Evolutionary conservation across 108 stramenopile genomes (phyloP).

Genomic region (Nitzschia sp.): DNA sequence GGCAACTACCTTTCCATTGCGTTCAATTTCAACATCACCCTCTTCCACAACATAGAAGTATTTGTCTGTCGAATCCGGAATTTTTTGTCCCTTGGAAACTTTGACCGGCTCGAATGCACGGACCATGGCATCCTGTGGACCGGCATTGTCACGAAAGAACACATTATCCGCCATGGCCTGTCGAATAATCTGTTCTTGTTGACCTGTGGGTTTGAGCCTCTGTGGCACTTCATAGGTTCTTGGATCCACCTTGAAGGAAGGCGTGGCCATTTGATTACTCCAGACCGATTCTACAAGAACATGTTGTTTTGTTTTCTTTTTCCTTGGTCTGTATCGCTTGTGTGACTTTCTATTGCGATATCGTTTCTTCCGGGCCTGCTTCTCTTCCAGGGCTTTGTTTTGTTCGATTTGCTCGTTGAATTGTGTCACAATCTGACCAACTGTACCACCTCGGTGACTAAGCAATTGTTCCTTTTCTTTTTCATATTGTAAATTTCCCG

Average conservation of each 20-base stretch:
- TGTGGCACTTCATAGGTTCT: constrained; percentile 19
- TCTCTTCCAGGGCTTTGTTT: constrained; percentile 11
- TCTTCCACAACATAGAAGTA: constrained; percentile 70
- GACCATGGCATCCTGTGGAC: constrained; percentile 5
- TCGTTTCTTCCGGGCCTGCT: constrained; percentile 14
- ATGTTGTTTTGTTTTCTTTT: constrained; percentile 21
- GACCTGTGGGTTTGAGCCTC: constrained; percentile 6
- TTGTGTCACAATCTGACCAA: constrained; percentile 1
- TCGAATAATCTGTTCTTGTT: constrained; percentile 9
- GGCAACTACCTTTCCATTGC: constrained; percentile 53
- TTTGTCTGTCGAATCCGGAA: constrained; percentile 14
- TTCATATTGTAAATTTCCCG: constrained; percentile 1
- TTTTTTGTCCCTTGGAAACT: constrained; percentile 12
- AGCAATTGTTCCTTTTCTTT: constrained; percentile 7
- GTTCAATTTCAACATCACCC: constrained; percentile 53
- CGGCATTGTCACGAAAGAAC: constrained; percentile 16
- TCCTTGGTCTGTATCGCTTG: constrained; percentile 6
- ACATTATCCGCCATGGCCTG: constrained; percentile 24
- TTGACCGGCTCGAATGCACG: constrained; percentile 20
- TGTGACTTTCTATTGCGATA: constrained; percentile 7
- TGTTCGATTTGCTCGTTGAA: constrained; percentile 28
- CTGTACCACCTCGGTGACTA: constrained; percentile 12
- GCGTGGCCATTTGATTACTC: constrained; percentile 19
- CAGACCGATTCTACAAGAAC: constrained; percentile 5
- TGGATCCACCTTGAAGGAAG: constrained; percentile 22